Evolutionary conservation across 2,329 filamentous ascomycete species (phyloP).

Genomic region (Alternaria sp.): DNA sequence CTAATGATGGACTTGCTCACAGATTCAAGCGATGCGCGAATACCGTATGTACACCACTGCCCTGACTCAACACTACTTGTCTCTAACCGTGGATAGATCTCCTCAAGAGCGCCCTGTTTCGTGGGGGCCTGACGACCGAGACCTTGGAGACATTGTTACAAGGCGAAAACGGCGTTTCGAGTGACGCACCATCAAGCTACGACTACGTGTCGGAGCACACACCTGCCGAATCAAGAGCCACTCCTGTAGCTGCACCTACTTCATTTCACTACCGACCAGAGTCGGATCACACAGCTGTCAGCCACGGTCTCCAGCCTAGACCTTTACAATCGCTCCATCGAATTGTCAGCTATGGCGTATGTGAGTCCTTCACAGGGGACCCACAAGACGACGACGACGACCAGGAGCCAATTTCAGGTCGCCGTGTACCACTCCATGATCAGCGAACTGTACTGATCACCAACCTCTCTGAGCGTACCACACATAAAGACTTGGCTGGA

Average conservation of each 20-base stretch:
- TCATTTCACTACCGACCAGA: constrained; percentile 15
- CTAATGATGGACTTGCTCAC: constrained; percentile 10
- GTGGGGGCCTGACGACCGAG: constrained; percentile 60
- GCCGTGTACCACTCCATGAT: constrained; percentile 35
- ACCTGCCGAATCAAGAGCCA: constrained; percentile 16
- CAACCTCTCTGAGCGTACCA: constrained; percentile 69
- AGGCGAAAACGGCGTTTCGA: constrained; percentile 33
- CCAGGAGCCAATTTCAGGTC: constrained; percentile 4
- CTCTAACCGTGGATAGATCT: constrained; percentile 47
- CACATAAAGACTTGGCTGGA: constrained; percentile 71
- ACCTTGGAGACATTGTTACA: constrained; percentile 59
- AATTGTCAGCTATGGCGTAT: constrained; percentile 28
- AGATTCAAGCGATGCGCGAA: constrained; percentile 58
- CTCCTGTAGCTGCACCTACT: constrained; percentile 18
- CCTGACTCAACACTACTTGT: neutral
- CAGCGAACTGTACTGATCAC: constrained; percentile 69
- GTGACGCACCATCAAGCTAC: constrained; percentile 25
- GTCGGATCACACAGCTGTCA: constrained; percentile 34
- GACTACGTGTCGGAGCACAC: constrained; percentile 27
- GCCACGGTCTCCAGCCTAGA: constrained; percentile 25
- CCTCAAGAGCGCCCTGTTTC: constrained; percentile 58
- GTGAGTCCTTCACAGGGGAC: constrained; percentile 27
- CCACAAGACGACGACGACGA: constrained; percentile 20
- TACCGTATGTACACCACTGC: constrained; percentile 59
- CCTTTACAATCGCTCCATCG: constrained; percentile 23